Percentiles rank a stretch among this genome's conserved stretches.
These are phyloP conservation scores for Sanghuangporus weigelae DNA, from an alignment of 1,284 basidiomycete species.

Conservation along the genomic window DNA sequence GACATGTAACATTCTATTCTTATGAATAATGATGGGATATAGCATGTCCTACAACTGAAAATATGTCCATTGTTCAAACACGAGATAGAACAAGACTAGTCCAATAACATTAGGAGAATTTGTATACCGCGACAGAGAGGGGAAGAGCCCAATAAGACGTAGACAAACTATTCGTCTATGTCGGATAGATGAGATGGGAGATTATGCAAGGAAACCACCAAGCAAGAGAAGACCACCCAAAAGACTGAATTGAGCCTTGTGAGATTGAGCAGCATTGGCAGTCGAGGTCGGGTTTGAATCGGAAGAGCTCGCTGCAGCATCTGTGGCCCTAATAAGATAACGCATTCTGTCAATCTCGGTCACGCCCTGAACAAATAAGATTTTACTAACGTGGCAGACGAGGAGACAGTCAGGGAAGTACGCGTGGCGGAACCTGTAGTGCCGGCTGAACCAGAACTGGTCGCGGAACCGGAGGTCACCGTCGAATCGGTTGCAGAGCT, in stretches of 20 bases:
- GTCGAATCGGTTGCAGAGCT: conserved; percentile 5
- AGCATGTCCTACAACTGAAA: background rate
- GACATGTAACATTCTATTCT: background rate
- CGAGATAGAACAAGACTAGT: background rate
- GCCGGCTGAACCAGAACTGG: conserved; percentile 17
- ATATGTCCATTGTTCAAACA: background rate
- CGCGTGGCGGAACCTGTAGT: conserved; percentile 20
- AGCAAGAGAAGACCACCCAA: conserved; percentile 27
- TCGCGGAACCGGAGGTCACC: conserved; percentile 10
- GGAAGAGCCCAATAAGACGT: background rate
- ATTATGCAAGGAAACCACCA: conserved; percentile 26
- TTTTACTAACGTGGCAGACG: conserved; percentile 18
- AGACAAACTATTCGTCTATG: background rate
- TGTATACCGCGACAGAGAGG: background rate
- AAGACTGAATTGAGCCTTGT: conserved; percentile 25
- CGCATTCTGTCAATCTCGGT: background rate
- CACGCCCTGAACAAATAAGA: no score
- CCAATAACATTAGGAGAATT: background rate
- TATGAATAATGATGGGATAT: background rate
- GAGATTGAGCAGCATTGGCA: conserved; percentile 27
- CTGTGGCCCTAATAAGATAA: background rate
- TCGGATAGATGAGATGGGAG: background rate
- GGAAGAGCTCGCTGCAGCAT: background rate
- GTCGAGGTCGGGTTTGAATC: background rate
- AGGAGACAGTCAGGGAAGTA: conserved; percentile 19